These are phyloP conservation scores for Selenicereus undatus DNA, from an alignment of 148 eudicot species.

Conservation along the genomic window DNA sequence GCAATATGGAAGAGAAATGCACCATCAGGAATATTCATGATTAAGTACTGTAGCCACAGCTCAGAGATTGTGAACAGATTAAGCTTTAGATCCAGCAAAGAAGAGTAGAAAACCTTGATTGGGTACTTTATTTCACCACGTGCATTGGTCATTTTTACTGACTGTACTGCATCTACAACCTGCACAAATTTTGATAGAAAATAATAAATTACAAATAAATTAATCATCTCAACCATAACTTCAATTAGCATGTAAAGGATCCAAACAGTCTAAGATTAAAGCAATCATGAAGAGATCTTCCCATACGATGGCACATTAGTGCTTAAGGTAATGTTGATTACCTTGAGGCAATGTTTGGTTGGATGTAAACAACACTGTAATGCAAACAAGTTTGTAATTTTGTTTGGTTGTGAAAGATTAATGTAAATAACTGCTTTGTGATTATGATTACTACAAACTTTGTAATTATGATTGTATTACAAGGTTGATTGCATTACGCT, in stretches of 20 bases:
- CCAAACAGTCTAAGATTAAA: not conserved
- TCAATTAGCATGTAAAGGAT: not conserved
- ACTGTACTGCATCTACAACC: slow-evolving; percentile 92
- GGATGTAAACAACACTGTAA: no score
- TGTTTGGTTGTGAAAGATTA: no score
- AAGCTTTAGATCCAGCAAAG: slow-evolving; percentile 5
- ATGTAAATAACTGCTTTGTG: no score
- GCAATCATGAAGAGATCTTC: not conserved
- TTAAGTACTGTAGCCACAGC: not conserved
- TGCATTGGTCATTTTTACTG: slow-evolving; percentile 89
- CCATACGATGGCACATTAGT: not conserved
- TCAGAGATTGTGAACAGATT: not conserved
- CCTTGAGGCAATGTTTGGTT: no score
- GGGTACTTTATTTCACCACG: slow-evolving; percentile 94
- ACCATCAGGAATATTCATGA: slow-evolving; percentile 16
- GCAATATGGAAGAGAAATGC: slow-evolving; percentile 16
- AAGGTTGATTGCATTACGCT: no score
- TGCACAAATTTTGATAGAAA: slow-evolving; percentile 24
- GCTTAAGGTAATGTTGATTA: not conserved
- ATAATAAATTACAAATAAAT: not conserved
- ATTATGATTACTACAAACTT: no score
- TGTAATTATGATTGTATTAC: no score
- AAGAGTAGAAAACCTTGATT: slow-evolving; percentile 57
- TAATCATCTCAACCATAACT: not conserved
- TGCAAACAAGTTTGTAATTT: no score